phyloP scores from a whole-genome alignment of 495 filamentous ascomycete species.

The Cetradonia linearis region DNA sequence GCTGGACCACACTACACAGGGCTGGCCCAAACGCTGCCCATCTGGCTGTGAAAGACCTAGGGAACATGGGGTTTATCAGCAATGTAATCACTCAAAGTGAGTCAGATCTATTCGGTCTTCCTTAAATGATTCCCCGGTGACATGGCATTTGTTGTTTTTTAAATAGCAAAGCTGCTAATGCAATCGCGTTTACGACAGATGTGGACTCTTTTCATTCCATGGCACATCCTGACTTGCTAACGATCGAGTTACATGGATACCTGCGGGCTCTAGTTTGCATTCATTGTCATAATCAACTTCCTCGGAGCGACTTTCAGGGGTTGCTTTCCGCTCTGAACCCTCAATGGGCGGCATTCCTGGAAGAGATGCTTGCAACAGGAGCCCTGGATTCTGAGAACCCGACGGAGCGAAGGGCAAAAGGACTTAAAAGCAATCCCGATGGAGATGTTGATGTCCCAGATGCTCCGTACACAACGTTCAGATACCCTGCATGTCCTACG shows the following conservation, averaged over 20 bases:
- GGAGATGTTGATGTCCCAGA: constrained; percentile 89
- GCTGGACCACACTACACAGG: constrained; percentile 71
- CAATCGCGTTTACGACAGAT: constrained; percentile 34
- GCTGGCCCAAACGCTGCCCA: constrained; percentile 76
- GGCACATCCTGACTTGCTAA: constrained; percentile 64
- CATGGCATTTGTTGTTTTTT: too few relatives aligned
- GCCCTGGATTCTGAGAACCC: constrained; percentile 70
- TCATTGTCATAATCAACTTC: constrained; percentile 58
- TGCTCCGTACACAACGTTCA: constrained; percentile 77
- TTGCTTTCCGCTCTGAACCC: constrained; percentile 75
- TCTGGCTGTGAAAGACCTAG: constrained; percentile 60
- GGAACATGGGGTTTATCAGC: constrained; percentile 57
- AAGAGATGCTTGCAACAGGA: constrained; percentile 56
- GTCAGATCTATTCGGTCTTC: not conserved
- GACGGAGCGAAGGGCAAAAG: constrained; percentile 53
- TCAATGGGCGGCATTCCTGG: constrained; percentile 69
- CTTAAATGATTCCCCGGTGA: not conserved
- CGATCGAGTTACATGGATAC: constrained; percentile 84
- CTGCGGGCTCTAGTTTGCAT: constrained; percentile 70
- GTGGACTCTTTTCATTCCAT: constrained; percentile 85
- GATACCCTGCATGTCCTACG: constrained; percentile 79
- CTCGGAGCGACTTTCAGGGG: constrained; percentile 62
- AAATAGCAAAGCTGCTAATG: not conserved
- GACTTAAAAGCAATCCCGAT: constrained; percentile 80
- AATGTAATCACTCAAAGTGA: constrained; percentile 76